These are phyloP conservation scores for Colletotrichum sansevieriae DNA, from an alignment of 2,329 filamentous ascomycete genomes.

Conservation along the genomic window DNA sequence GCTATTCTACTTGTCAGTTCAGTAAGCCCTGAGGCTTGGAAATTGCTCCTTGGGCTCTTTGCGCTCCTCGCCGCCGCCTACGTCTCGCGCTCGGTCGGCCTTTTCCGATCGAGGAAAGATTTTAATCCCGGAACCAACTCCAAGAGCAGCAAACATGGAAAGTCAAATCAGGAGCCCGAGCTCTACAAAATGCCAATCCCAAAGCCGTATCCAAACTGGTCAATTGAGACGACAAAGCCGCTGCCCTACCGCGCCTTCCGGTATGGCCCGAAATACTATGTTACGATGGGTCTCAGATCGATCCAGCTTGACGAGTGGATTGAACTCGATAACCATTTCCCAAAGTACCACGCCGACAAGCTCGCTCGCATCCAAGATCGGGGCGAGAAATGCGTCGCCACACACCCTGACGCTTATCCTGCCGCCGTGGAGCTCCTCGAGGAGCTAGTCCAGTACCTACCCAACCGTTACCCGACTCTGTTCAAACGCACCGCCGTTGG, in stretches of 20 bases:
- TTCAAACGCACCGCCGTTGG: conserved; percentile 74
- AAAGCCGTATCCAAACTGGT: conserved; percentile 76
- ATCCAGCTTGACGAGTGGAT: conserved; percentile 83
- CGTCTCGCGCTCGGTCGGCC: conserved; percentile 10
- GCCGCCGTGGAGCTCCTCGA: conserved; percentile 82
- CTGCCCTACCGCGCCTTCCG: conserved; percentile 84
- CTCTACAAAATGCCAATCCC: conserved; percentile 71
- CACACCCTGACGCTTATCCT: conserved; percentile 76
- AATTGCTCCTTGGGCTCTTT: conserved; percentile 24
- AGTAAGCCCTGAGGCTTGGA: conserved; percentile 20
- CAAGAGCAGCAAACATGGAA: neutral
- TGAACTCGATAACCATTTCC: conserved; percentile 85
- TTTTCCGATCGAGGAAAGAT: neutral
- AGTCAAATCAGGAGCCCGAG: neutral
- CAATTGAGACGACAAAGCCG: conserved; percentile 75
- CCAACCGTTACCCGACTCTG: conserved; percentile 79
- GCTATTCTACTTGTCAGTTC: neutral
- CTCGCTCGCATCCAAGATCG: conserved; percentile 75
- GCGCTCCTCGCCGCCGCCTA: conserved; percentile 13
- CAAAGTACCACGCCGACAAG: conserved; percentile 80
- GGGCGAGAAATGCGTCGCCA: conserved; percentile 75
- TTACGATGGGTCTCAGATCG: conserved; percentile 82
- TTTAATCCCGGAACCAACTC: neutral
- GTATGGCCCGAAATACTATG: conserved; percentile 80
- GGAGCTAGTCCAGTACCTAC: conserved; percentile 78